Percentiles rank a stretch among this genome's conserved stretches.
These are phyloP conservation scores for Zalaria obscura DNA, from an alignment of 2,329 filamentous ascomycete species.

Conservation along the genomic window DNA sequence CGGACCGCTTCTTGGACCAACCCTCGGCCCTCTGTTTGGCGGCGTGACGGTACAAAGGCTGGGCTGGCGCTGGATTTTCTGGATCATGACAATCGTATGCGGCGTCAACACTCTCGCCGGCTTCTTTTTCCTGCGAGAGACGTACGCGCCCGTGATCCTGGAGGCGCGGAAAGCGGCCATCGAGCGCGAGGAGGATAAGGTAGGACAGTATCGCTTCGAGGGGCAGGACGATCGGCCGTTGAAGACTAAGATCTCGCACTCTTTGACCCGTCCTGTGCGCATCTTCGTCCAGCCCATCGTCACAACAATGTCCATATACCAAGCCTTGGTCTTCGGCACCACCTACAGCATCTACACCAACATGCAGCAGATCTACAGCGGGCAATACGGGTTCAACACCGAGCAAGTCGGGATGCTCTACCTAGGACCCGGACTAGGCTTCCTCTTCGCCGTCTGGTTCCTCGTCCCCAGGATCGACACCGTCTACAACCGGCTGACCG, in stretches of 20 bases:
- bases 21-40: slow-evolving; percentile 28
- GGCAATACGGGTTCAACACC: slow-evolving; percentile 29
- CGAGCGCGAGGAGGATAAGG: slow-evolving; percentile 20
- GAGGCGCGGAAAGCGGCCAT: slow-evolving; percentile 18
- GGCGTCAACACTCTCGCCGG: slow-evolving; percentile 25
- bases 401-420: slow-evolving; percentile 32
- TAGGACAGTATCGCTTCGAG: slow-evolving; percentile 26
- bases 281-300: slow-evolving; percentile 33
- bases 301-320: slow-evolving; percentile 30
- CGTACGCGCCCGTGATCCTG: slow-evolving; percentile 28
- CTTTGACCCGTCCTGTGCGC: too few relatives aligned
- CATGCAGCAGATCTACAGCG: slow-evolving; percentile 31
- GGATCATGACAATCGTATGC: slow-evolving; percentile 30
- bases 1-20: slow-evolving; percentile 28
- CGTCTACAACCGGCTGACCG: slow-evolving; percentile 30
- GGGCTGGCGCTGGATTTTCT: slow-evolving; percentile 36
- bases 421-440: slow-evolving; percentile 29
- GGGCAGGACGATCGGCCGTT: slow-evolving; percentile 27
- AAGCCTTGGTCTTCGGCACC: slow-evolving; percentile 32
- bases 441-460: slow-evolving; percentile 30
- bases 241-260: slow-evolving; percentile 18
- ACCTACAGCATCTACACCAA: slow-evolving; percentile 35
- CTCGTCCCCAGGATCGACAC: slow-evolving; percentile 32
- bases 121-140: slow-evolving; percentile 30
- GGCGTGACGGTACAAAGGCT: slow-evolving; percentile 30